Evolutionary conservation across 805 yeast genomes (phyloP), one percentile per base, ranked within the genome.

Genomic region (Saturnispora gosingensis): DNA sequence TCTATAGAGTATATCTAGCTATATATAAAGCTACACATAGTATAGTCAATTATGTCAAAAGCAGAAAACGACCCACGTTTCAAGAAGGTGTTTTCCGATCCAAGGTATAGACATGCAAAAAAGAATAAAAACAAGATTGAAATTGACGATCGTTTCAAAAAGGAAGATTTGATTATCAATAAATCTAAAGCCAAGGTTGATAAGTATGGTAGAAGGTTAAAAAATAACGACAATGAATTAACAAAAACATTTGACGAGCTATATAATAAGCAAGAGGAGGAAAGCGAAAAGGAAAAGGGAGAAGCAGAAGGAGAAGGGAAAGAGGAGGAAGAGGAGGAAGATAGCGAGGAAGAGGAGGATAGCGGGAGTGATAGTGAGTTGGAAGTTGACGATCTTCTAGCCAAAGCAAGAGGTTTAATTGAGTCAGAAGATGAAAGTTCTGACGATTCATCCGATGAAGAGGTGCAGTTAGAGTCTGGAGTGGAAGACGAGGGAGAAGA

Each of bases 121-220:
- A 76, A 75, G 64, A 82, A 80, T 59, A 81, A 83, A 52, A 69
- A 82, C 54, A 85, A 84, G 64, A 85, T 88, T 38, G 81, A 85
- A 58, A 74, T 93, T 24, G 99, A 93, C 68, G 84, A 81, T 52
- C 80, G 99, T 67, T 93, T 93, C 68, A 68, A 73, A 49, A 84
- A 82, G 59, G 80, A 80, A 45, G 85, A 81, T 52, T 67, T 85
- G 47, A 76, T 70, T 50, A 35, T 51, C 11, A 53, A 53, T 40
- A 79, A 84, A n/a, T 81, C 81, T 49, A 69, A 70, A 50, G 77
- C 84, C 5, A 80, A 78, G 53, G 83, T 88, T 45, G 98, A 93
- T 64, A 82, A 85, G 59, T 91, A 88, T 66, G 99, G 99, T 45
- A 77, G 97, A 64, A 82, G 77, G 58, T 61, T 88, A 24, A 72